These are phyloP conservation scores for Exophiala calicioides DNA, from an alignment of 2,329 filamentous ascomycete species.

Conservation along the genomic window DNA sequence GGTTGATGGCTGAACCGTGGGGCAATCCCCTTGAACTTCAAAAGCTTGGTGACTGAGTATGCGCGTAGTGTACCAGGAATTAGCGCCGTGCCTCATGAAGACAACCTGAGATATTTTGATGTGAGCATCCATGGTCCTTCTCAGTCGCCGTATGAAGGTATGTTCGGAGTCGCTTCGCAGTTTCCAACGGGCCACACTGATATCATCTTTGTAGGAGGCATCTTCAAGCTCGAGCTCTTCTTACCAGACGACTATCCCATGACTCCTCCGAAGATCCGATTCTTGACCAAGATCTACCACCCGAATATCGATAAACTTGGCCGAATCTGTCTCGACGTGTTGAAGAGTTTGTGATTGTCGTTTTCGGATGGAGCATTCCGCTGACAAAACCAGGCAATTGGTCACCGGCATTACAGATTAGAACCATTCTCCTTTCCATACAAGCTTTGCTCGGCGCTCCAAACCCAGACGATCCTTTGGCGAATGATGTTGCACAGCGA, in stretches of 20 bases:
- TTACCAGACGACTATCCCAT: slow-evolving; percentile 98
- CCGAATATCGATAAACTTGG: slow-evolving; percentile 98
- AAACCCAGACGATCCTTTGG: slow-evolving; percentile 97
- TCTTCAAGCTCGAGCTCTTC: slow-evolving; percentile 97
- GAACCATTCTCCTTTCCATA: slow-evolving; percentile 97
- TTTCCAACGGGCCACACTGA: slow-evolving; percentile 1
- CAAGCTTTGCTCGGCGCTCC: slow-evolving; percentile 94
- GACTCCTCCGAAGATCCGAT: slow-evolving; percentile 97
- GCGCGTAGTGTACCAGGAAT: slow-evolving; percentile 82
- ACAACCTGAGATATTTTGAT: slow-evolving; percentile 97
- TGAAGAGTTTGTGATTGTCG: slow-evolving; percentile 72
- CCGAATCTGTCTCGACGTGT: slow-evolving; percentile 92
- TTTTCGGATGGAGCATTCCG: not conserved
- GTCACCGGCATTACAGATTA: slow-evolving; percentile 96
- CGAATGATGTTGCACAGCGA: slow-evolving; percentile 93
- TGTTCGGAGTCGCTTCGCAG: slow-evolving; percentile 28
- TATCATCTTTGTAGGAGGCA: slow-evolving; percentile 59
- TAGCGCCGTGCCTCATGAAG: slow-evolving; percentile 91
- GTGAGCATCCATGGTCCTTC: slow-evolving; percentile 92
- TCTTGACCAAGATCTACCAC: slow-evolving; percentile 98
- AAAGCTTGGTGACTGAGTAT: not conserved
- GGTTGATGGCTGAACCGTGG: slow-evolving; percentile 94
- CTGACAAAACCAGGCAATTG: slow-evolving; percentile 78
- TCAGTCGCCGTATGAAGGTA: slow-evolving; percentile 93
- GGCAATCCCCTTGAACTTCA: slow-evolving; percentile 36